phyloP scores from a whole-genome alignment of 805 yeast genomes.

The Starmerella powellii region DNA sequence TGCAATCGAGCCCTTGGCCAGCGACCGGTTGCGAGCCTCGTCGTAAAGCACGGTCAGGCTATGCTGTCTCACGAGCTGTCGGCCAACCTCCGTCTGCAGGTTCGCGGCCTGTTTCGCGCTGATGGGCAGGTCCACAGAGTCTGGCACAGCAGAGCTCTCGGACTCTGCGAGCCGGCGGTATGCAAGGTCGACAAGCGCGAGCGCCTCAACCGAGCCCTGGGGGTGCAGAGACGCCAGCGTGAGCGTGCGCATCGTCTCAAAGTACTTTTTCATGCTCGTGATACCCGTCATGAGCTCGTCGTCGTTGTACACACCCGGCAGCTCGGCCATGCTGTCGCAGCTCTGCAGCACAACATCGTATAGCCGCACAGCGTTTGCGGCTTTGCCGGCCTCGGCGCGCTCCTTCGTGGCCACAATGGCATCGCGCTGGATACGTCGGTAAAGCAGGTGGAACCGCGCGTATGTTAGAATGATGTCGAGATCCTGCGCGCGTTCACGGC shows the following conservation, averaged over 20 bases:
- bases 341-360: conserved; percentile 43
- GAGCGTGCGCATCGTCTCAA: conserved; percentile 26
- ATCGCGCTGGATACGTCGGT: conserved; percentile 66
- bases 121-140: conserved; percentile 18
- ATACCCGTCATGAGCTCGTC: conserved; percentile 51
- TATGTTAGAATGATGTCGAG: conserved; percentile 65
- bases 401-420: conserved; percentile 30
- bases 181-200: conserved; percentile 25
- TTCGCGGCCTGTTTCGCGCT: conserved; percentile 3
- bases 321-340: conserved; percentile 49
- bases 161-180: conserved; percentile 2
- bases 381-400: not conserved
- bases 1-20: conserved; percentile 28
- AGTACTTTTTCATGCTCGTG: conserved; percentile 38
- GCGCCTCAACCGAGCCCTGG: conserved; percentile 20
- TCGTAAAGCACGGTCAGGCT: conserved; percentile 32
- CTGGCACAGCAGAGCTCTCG: conserved; percentile 17
- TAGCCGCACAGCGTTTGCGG: conserved; percentile 34
- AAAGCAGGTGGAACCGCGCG: conserved; percentile 53
- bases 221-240: conserved; percentile 8
- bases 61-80: conserved; percentile 20
- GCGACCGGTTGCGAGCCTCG: conserved; percentile 12
- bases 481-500: conserved; percentile 48
- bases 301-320: conserved; percentile 88
- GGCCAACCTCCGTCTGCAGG: conserved; percentile 7